Base-by-base conservation (phyloP, 1,139 yeast species). In the Saccharomyces hybrid region DNA sequence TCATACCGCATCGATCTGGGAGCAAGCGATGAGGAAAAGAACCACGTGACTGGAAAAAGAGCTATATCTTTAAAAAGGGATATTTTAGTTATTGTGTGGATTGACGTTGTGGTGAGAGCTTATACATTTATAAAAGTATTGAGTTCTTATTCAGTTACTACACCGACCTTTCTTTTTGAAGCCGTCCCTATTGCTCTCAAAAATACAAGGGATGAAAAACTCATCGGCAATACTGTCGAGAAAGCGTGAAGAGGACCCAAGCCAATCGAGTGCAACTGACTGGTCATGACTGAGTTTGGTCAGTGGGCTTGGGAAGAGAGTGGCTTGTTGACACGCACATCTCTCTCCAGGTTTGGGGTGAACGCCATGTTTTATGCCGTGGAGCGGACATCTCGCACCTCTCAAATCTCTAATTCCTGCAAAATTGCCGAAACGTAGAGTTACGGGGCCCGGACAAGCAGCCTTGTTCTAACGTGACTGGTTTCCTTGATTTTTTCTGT, bases 221-320 rank as follows among this genome's bases (percentile, higher is more conserved):
- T 38, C 44, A 38, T 38, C 44, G 26, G 44, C 26, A 16, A 38
- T 38, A 4, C 11, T 38, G 24, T 38, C 44, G 19, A 11, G 19
- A 24, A 38, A 5, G n/a, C 24, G 44, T 38, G 44, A 16, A 19
- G 44, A 38, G 26, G 44, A 2, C 7, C 24, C 26, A 9, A 24
- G 2, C 12, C 44, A 11, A 19, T 19, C 26, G 12, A 38, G 6
- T 16, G 12, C 26, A 19, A 11, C 24, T 2, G 44, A 38, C n/a
- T 38, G 44, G 11, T 38, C 44, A 38, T 12, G 19, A 19, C 44
- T 38, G 7, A 38, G 47, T 11, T 49, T 29, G 38, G 50, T 51
- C 49, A 64, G 50, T n/a, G 66, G 66, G 49, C 67, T 65, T 3
- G 63, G 60, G 28, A 53, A 55, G 28, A 62, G n/a, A 0, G 62